A percentile compares a stretch with the other conserved stretches of the same genome.
Conservation (phyloP, 768 basidiomycete genomes). For the Lactifluus piperatus region DNA sequence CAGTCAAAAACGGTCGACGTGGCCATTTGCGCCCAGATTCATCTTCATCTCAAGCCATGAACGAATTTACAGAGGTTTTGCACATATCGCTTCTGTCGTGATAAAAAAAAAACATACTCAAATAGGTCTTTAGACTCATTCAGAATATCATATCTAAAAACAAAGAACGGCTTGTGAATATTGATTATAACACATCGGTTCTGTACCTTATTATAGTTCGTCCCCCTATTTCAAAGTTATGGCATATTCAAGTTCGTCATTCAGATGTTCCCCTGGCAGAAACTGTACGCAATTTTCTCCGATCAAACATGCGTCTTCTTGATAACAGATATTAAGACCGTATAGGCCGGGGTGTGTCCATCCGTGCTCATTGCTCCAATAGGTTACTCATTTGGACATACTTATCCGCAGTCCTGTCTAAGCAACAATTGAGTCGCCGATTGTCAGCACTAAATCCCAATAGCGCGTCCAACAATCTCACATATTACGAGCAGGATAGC, state of each 20-base stretch:
- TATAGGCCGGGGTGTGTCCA: conserved; percentile 58
- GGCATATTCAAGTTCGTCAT: not conserved
- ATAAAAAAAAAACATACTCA: not conserved
- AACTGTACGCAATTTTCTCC: conserved; percentile 45
- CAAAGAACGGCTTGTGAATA: conserved; percentile 71
- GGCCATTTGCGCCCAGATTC: not conserved
- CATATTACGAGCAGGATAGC: conserved; percentile 42
- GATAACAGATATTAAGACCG: conserved; percentile 64
- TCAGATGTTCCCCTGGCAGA: conserved; percentile 33
- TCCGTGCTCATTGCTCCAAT: conserved; percentile 6
- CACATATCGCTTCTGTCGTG: not conserved
- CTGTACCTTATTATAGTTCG: conserved; percentile 66
- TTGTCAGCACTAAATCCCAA: conserved; percentile 54
- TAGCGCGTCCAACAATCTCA: conserved; percentile 23
- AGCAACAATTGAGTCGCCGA: conserved; percentile 37
- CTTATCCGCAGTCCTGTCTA: conserved; percentile 37
- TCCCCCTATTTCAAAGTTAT: not conserved
- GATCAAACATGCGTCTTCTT: conserved; percentile 53
- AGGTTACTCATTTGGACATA: conserved; percentile 2
- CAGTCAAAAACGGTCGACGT: not conserved
- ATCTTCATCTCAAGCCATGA: not conserved
- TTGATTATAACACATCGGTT: conserved; percentile 47
- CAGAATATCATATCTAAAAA: conserved; percentile 47
- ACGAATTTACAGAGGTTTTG: conserved; percentile 18
- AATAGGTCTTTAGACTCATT: conserved; percentile 38